A percentile compares a stretch with the other conserved stretches of the same genome.
phyloP scores from a whole-genome alignment of 2,329 filamentous ascomycete species.

The Epichloe festucae region DNA sequence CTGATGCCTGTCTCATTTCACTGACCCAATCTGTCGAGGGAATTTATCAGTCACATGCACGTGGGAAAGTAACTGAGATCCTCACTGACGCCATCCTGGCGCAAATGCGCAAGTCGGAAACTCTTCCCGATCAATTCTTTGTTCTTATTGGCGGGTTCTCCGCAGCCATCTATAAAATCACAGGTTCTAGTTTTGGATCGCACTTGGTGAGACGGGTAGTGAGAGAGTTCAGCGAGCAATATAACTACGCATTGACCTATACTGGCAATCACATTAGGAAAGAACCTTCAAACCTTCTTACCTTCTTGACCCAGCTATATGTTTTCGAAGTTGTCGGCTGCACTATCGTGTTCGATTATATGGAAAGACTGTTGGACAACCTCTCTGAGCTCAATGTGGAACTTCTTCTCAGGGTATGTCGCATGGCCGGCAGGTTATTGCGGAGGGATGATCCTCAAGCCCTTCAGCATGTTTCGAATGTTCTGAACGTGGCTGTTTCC shows the following conservation, averaged over 20 bases:
- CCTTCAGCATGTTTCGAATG: conserved; percentile 74
- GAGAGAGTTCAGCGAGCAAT: conserved; percentile 57
- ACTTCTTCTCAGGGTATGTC: conserved; percentile 71
- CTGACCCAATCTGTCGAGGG: conserved; percentile 74
- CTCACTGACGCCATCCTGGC: conserved; percentile 66
- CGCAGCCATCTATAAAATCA: conserved; percentile 72
- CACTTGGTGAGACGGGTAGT: conserved; percentile 71
- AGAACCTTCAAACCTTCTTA: conserved; percentile 57
- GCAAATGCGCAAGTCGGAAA: conserved; percentile 68
- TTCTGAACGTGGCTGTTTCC: conserved; percentile 60
- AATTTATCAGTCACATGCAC: conserved; percentile 69
- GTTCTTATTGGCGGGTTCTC: conserved; percentile 85
- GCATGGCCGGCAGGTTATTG: conserved; percentile 68
- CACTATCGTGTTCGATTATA: conserved; percentile 80
- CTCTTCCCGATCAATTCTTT: conserved; percentile 75
- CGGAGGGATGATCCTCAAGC: conserved; percentile 79
- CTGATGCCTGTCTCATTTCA: conserved; percentile 76
- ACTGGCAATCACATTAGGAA: conserved; percentile 28
- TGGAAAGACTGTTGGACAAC: conserved; percentile 60
- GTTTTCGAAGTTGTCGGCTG: conserved; percentile 80
- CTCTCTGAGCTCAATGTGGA: conserved; percentile 83
- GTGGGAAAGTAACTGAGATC: conserved; percentile 76
- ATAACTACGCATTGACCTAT: conserved; percentile 31
- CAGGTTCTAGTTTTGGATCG: conserved; percentile 82
- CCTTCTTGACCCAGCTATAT: conserved; percentile 76